phyloP scores from a whole-genome alignment of 192 early-diverging fungal species.

The Allomyces arbusculus region DNA sequence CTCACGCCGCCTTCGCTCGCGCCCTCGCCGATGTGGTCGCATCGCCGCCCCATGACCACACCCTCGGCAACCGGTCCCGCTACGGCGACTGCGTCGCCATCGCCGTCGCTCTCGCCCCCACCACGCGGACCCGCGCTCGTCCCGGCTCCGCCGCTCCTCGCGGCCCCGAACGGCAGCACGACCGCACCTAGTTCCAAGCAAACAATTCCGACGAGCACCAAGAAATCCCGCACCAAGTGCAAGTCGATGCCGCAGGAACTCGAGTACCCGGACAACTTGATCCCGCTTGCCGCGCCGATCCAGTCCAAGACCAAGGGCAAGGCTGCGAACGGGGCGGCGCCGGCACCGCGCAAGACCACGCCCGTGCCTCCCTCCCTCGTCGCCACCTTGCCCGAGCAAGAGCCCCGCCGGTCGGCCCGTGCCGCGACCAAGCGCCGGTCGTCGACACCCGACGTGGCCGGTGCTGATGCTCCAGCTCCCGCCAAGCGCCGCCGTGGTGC shows the following conservation, averaged over 20 bases:
- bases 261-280: neutral
- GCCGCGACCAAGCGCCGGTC: too few relatives aligned
- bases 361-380: neutral
- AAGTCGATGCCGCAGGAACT: neutral
- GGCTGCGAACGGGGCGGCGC: neutral
- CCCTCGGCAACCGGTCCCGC: too few relatives aligned
- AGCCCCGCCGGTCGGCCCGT: neutral
- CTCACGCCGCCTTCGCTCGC: too few relatives aligned
- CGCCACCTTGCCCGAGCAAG: neutral
- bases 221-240: neutral
- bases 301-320: neutral
- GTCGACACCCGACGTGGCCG: too few relatives aligned
- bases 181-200: neutral
- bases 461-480: neutral
- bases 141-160: too few relatives aligned
- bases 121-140: neutral
- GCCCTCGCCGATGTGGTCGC: too few relatives aligned
- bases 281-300: neutral
- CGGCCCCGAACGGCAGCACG: neutral
- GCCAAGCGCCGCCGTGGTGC: neutral
- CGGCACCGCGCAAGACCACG: neutral
- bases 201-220: neutral
- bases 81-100: too few relatives aligned
- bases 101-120: neutral
- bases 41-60: too few relatives aligned